Conservation (phyloP, 352 stramenopile genomes). For the Phytopythium chamaehyphon region DNA sequence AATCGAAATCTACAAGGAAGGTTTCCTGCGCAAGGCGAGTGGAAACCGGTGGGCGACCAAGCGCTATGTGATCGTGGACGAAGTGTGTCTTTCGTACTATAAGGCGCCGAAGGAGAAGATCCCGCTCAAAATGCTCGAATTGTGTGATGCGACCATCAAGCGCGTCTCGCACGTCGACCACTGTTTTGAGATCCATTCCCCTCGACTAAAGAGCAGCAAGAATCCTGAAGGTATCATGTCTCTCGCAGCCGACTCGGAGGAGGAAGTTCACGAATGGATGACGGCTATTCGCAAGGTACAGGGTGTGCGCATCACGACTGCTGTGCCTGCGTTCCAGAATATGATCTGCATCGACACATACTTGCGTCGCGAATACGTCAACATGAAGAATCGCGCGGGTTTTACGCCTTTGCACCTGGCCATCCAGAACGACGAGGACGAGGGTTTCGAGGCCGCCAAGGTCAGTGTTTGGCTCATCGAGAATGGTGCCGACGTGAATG, state of each 20-base stretch:
- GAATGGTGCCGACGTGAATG: conserved; percentile 77
- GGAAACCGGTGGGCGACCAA: conserved; percentile 81
- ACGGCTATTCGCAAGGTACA: conserved; percentile 79
- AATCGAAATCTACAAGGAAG: conserved; percentile 78
- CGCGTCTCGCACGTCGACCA: conserved; percentile 78
- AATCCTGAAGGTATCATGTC: conserved; percentile 79
- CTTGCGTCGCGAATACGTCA: conserved; percentile 79
- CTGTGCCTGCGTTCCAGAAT: conserved; percentile 69
- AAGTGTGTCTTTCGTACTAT: conserved; percentile 83
- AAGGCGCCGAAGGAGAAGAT: conserved; percentile 83
- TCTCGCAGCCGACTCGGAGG: conserved; percentile 80
- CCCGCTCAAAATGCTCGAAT: conserved; percentile 80
- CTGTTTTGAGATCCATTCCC: conserved; percentile 85
- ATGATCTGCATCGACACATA: conserved; percentile 89
- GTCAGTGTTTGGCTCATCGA: conserved; percentile 86
- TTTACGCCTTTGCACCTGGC: conserved; percentile 77
- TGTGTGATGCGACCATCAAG: conserved; percentile 79
- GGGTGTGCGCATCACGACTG: conserved; percentile 71
- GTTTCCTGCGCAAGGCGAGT: conserved; percentile 79
- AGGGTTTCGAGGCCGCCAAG: conserved; percentile 87
- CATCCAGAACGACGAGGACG: conserved; percentile 86
- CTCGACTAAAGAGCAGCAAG: conserved; percentile 79
- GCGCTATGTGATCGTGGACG: conserved; percentile 86
- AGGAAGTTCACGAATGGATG: conserved; percentile 88
- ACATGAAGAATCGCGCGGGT: conserved; percentile 84